Percentiles rank a stretch among this genome's conserved stretches.
Conservation (phyloP, 169 alveolate species). For the Plasmodium vinckei region DNA sequence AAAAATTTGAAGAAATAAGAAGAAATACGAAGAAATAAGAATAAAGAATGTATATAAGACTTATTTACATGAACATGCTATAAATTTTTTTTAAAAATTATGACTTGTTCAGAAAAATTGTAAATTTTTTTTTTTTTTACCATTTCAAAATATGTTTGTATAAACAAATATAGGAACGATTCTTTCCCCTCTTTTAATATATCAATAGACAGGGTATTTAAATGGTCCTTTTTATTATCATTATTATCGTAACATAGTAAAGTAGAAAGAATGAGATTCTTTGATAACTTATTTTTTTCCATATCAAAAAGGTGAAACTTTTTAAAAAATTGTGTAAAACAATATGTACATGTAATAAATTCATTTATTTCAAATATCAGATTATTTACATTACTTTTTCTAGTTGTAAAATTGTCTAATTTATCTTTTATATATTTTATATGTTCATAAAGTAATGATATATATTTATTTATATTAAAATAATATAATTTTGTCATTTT, state of each 20-base stretch:
- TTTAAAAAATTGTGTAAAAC: slow-evolving; percentile 56
- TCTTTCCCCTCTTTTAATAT: slow-evolving; percentile 5
- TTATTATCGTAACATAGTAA: slow-evolving; percentile 8
- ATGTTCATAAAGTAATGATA: slow-evolving; percentile 44
- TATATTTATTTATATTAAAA: slow-evolving; percentile 29
- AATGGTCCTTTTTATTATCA: neutral
- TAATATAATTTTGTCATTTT: slow-evolving; percentile 9
- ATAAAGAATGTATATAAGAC: neutral
- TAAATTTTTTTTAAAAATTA: too few relatives aligned
- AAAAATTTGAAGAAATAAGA: too few relatives aligned
- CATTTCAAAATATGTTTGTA: slow-evolving; percentile 49
- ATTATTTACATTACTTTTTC: slow-evolving; percentile 13
- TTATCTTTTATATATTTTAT: slow-evolving; percentile 24
- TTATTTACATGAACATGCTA: neutral
- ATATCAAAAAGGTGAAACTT: slow-evolving; percentile 25
- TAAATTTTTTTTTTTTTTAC: neutral
- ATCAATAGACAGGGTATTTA: neutral
- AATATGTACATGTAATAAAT: slow-evolving; percentile 14
- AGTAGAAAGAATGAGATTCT: slow-evolving; percentile 19
- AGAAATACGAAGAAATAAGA: too few relatives aligned
- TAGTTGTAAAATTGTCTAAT: slow-evolving; percentile 3
- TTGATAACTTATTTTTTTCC: slow-evolving; percentile 11
- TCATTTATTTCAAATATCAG: slow-evolving; percentile 37
- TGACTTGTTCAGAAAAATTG: too few relatives aligned
- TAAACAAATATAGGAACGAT: slow-evolving; percentile 18